Evolutionary conservation across 2,329 filamentous ascomycete genomes (phyloP), one percentile per base, ranked within the genome.

Genomic region (Xylaria digitata): DNA sequence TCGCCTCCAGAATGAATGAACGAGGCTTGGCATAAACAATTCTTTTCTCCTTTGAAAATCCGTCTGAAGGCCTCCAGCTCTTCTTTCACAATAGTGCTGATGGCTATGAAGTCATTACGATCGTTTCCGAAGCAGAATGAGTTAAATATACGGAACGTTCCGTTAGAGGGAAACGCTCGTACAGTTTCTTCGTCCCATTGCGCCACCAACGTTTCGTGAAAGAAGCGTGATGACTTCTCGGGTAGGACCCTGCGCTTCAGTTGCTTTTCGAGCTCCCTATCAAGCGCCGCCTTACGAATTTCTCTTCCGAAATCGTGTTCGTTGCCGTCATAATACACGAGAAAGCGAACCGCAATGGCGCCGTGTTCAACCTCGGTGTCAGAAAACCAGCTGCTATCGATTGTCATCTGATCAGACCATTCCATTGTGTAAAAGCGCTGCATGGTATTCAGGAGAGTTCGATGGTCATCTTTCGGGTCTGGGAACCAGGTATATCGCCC

Each of bases 361-460:
- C 45, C 48, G 0, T 40, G 17, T 1, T 13, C 37, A 19, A 46
- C 43, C 32, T 48, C 40, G 17, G 65, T 42, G 23, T 73, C 65
- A 21, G 57, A 72, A 3, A 73, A 19, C 74, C 74, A 76, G 2
- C 66, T 67, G 17, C 34, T 71, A 53, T 75, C 74, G 19, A 78
- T 77, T 0, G 77, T 79, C n/a, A 76, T 71, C 2, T 71, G 13
- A 3, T 72, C 61, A 0, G 66, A 65, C 76, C 77, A 79, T 0
- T 67, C 11, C 11, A 64, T 60, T 2, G 37, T 67, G 23, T 78
- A 77, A 26, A 77, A 77, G 0, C 42, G 21, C 6, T 67, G 57
- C 75, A 79, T 77, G 0, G 70, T 74, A 1, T 37, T 21, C 3
- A 65, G 30, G 15, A 75, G 67, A 0, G 63, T 54, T 19, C 45